Evolutionary conservation across 164 flowering plant genomes (phyloP), one percentile per base, ranked within the genome.

Genomic region (Chloranthus sessilifolius): DNA sequence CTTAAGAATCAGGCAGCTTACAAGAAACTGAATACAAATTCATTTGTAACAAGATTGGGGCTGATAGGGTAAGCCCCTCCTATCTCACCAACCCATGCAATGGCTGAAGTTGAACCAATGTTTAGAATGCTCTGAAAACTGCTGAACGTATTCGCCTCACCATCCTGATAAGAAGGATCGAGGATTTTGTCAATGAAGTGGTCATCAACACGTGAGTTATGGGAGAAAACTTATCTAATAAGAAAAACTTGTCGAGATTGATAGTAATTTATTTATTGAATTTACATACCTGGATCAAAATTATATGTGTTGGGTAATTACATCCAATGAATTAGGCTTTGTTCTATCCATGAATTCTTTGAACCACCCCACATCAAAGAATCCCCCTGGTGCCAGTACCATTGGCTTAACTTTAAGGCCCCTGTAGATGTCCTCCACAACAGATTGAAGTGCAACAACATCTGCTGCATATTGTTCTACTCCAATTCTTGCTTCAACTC

Each of bases 1-100:
- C n/a, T n/a, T n/a, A n/a, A n/a, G n/a, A n/a, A n/a, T n/a, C n/a
- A n/a, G n/a, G 10, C 11, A 49, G 9, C 44, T 60, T 74, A 91
- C 98, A 96, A 91, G 75, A 91, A 88, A 61, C 95, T 85, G 55
- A 56, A 81, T 14, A 88, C 85, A 52, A 91, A 91, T 22, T 95
- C 71, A 67, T 91, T 81, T 19, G 79, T 67, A 40, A 88, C 95
- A 66, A 58, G 80, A 63, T 85, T 62, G 27, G 41, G 88, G 37
- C 96, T 96, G 43, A 96, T 91, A 68, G 85, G 85, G 53, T 80
- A 82, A 44, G 94, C 95, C 29, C 98, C 96, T 56, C 98, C 98
- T 20, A 94, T 70, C 55, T 91, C 98, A 31, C 98, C 95, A 52
- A 91, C 98, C 98, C 98, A 91, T 23, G 98, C 88, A 23, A 37